phyloP scores from a whole-genome alignment of 345 rosid species.

The Noccaea bulbosa region DNA sequence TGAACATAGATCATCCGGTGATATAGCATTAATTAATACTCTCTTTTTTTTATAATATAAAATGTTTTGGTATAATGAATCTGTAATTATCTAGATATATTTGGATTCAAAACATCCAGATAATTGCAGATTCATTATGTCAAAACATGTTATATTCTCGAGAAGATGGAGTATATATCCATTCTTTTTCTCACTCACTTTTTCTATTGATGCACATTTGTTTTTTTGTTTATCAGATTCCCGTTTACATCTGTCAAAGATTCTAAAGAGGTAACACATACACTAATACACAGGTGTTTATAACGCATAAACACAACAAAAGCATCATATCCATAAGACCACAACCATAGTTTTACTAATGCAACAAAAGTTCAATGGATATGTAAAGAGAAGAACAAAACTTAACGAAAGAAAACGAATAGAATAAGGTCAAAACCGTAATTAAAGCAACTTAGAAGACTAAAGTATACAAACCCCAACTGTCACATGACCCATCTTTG shows the following conservation, averaged over 20 bases:
- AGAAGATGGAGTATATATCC: too few species aligned
- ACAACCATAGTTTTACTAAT: not conserved
- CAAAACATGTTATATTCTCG: too few species aligned
- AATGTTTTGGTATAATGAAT: too few species aligned
- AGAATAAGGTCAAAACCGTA: slow-evolving; percentile 37
- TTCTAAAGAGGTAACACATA: slow-evolving; percentile 8
- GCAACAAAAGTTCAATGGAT: slow-evolving; percentile 13
- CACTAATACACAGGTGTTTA: not conserved
- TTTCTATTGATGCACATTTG: not conserved
- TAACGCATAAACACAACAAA: not conserved
- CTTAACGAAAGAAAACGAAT: not conserved
- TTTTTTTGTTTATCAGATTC: not conserved
- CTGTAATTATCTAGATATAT: too few species aligned
- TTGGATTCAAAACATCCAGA: too few species aligned
- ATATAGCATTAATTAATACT: too few species aligned
- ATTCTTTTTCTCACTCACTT: not conserved
- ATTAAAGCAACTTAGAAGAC: slow-evolving; percentile 25
- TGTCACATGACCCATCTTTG: slow-evolving; percentile 48
- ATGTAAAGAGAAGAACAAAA: not conserved
- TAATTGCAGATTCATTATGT: too few species aligned
- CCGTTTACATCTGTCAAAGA: slow-evolving; percentile 6
- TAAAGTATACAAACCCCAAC: slow-evolving; percentile 32
- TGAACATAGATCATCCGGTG: too few species aligned
- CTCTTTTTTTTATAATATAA: too few species aligned
- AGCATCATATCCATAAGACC: not conserved